A percentile compares a stretch with the other conserved stretches of the same genome.
phyloP scores from a whole-genome alignment of 2,329 filamentous ascomycete species.

The Ophiostoma populinum region DNA sequence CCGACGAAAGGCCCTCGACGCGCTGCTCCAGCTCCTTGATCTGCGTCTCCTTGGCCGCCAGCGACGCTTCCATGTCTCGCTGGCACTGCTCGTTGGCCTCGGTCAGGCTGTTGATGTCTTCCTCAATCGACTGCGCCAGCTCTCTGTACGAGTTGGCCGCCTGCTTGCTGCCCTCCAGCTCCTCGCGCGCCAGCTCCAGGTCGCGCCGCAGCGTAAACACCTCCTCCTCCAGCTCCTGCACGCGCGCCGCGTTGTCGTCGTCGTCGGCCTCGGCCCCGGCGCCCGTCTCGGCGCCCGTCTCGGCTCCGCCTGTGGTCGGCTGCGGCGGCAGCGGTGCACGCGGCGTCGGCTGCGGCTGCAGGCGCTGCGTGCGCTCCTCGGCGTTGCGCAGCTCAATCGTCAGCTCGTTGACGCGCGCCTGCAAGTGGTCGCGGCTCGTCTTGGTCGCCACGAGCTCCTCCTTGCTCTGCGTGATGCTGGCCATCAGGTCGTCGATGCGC shows the following conservation, averaged over 20 bases:
- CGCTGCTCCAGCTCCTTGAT: conserved; percentile 71
- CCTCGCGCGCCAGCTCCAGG: conserved; percentile 61
- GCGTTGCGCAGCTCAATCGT: conserved; percentile 75
- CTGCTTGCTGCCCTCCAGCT: conserved; percentile 64
- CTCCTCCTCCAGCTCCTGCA: conserved; percentile 69
- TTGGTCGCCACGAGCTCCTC: conserved; percentile 78
- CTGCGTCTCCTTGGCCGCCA: conserved; percentile 61
- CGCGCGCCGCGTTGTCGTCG: conserved; percentile 30
- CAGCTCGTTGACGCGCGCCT: conserved; percentile 75
- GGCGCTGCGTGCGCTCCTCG: conserved; percentile 67
- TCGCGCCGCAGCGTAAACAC: conserved; percentile 76
- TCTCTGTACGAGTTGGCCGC: conserved; percentile 78
- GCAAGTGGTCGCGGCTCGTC: conserved; percentile 76
- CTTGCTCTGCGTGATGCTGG: conserved; percentile 60
- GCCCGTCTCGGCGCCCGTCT: conserved; percentile 26
- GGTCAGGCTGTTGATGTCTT: conserved; percentile 64
- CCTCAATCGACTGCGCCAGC: conserved; percentile 74
- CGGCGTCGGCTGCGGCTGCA: conserved; percentile 63
- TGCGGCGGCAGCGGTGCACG: conserved; percentile 28
- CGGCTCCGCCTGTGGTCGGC: conserved; percentile 12
- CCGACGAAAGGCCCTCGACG: conserved; percentile 65
- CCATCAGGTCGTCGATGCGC: conserved; percentile 78
- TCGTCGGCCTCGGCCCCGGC: conserved; percentile 21
- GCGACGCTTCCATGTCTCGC: conserved; percentile 62
- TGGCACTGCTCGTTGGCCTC: conserved; percentile 72